Evolutionary conservation across 441 rosid genomes (phyloP), one percentile per base, ranked within the genome.

Genomic region (Eruca vesicaria): DNA sequence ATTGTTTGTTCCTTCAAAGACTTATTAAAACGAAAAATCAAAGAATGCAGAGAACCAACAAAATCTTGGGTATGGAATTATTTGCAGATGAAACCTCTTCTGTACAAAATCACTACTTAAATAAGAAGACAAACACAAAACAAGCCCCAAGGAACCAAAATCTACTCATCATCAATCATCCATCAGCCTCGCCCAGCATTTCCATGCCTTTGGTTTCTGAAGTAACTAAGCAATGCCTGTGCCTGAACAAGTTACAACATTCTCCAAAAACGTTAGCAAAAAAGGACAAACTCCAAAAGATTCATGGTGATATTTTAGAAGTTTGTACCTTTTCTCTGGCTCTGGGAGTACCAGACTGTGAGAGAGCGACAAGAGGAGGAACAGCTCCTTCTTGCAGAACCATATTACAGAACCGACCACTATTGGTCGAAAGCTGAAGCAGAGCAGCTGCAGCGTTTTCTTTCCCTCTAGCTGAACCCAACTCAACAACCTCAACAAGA

Each of bases 391-490:
- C 99, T 79, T 90, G 99, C 21, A 95, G 96, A 77, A 93, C 97
- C 83, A 69, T 83, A 79, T 82, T 88, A 69, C 96, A 91, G 83
- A 87, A 85, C 80, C 91, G 84, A 74, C 53, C 78, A 76, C 91
- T 91, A 59, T 72, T 88, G 0, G 91, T 86, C 71, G 94, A 91
- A 35, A 95, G 91, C 65, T 95, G 99, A 77, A 87, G 84, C 66
- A 95, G 97, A 66, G 99, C 98, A 15, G 99, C 99, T 0, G 98
- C 99, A 0, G 98, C 97, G 79, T 93, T 91, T 73, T 95, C 99
- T 85, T 91, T 95, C 55, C 97, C 99, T 83, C 98, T 91, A 10
- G 90, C 87, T 38, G 99, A 95, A 62, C 98, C 99, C 84, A 95
- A 79, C 81, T 95, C 99, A 56, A 95, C 98, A 12, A 95, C 97